Conservation (phyloP, 345 rosid species). For the Cochlearia excelsa region DNA sequence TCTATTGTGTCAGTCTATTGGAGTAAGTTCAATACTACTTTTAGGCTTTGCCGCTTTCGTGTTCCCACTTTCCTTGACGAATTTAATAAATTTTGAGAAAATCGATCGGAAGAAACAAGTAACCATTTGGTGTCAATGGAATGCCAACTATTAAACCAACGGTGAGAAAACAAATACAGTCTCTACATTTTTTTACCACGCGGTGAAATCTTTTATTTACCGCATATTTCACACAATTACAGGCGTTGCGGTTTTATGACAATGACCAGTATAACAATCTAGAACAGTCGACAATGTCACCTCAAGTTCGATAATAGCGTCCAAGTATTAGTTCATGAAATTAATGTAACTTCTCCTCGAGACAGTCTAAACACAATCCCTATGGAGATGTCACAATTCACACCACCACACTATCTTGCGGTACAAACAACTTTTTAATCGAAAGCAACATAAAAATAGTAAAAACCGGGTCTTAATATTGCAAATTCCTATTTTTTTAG, state of each 20-base stretch:
- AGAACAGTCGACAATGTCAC: constrained; percentile 95
- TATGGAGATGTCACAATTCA: constrained; percentile 73
- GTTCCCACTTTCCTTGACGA: no score
- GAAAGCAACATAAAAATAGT: not conserved
- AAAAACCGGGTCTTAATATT: not conserved
- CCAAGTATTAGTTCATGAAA: constrained; percentile 75
- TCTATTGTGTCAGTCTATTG: no score
- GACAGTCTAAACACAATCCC: constrained; percentile 97
- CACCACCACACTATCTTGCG: constrained; percentile 67
- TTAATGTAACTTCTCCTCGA: constrained; percentile 67
- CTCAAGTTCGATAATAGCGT: constrained; percentile 92
- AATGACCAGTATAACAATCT: constrained; percentile 84
- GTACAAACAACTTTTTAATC: constrained; percentile 41
- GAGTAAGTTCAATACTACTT: no score
- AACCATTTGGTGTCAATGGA: no score
- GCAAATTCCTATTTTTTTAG: constrained; percentile 45
- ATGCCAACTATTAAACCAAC: constrained; percentile 92
- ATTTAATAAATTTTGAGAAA: no score
- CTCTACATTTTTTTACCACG: not conserved
- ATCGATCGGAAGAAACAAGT: no score
- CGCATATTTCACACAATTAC: constrained; percentile 23
- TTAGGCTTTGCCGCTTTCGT: no score
- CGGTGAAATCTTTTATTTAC: constrained; percentile 19
- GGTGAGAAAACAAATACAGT: constrained; percentile 43
- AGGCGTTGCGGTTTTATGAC: constrained; percentile 94